Percentiles rank a stretch among this genome's conserved stretches.
phyloP scores from a whole-genome alignment of 345 rosid species.

The Odontarrhena argentea region DNA sequence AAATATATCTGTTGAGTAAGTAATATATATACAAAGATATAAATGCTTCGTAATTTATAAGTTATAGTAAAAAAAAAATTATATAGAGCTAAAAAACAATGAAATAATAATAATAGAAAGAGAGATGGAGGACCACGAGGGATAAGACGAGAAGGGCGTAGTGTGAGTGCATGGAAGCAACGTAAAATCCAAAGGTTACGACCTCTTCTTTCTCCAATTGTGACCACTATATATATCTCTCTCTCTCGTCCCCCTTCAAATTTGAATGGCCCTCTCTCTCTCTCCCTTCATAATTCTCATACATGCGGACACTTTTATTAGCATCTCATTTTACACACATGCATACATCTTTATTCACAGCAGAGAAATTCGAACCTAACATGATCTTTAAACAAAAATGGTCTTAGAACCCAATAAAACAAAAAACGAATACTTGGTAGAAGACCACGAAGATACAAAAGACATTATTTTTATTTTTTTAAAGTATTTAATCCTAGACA shows the following conservation, averaged over 20 bases:
- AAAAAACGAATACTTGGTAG: neutral
- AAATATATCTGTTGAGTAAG: too few species aligned
- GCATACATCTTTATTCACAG: neutral
- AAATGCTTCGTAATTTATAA: too few species aligned
- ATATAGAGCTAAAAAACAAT: constrained; percentile 7
- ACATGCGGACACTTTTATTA: constrained; percentile 29
- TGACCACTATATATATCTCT: constrained; percentile 39
- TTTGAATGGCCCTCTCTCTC: constrained; percentile 23
- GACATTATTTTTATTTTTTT: too few species aligned
- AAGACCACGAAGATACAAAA: too few species aligned
- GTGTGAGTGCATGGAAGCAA: constrained; percentile 44
- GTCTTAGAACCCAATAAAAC: neutral
- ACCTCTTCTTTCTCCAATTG: constrained; percentile 36
- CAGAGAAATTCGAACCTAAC: too few species aligned
- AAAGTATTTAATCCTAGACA: too few species aligned
- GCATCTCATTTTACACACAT: constrained; percentile 30
- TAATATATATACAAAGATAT: too few species aligned
- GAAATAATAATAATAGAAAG: constrained; percentile 25
- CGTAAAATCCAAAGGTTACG: constrained; percentile 44
- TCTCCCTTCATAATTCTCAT: constrained; percentile 21
- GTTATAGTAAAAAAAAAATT: too few species aligned
- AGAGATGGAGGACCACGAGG: constrained; percentile 39
- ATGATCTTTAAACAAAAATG: too few species aligned
- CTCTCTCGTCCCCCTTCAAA: constrained; percentile 33
- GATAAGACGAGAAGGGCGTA: constrained; percentile 30